Percentiles rank a stretch among this genome's conserved stretches.
Evolutionary conservation across 1,284 basidiomycete species (phyloP).

Genomic region (Takashimella tepidaria): DNA sequence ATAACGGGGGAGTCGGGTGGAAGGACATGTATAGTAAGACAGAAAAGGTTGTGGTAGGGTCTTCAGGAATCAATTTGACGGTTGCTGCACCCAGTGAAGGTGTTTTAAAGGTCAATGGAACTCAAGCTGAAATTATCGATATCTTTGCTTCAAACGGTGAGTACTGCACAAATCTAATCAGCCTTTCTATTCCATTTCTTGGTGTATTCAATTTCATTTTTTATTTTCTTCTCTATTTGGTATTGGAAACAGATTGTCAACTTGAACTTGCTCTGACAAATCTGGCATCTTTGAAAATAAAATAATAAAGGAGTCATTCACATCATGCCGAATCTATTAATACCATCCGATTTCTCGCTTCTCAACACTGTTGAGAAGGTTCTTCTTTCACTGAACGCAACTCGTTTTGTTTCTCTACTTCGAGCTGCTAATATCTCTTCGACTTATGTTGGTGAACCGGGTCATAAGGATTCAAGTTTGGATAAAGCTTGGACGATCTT

Average conservation of each 20-base stretch:
- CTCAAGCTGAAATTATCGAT: slow-evolving; percentile 62
- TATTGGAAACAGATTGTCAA: no score
- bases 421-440: slow-evolving; percentile 71
- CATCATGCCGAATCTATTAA: slow-evolving; percentile 73
- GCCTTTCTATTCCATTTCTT: no score
- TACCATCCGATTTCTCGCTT: slow-evolving; percentile 70
- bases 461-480: slow-evolving; percentile 49
- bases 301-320: slow-evolving; percentile 70
- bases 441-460: slow-evolving; percentile 59
- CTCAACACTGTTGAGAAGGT: slow-evolving; percentile 80
- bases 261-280: no score
- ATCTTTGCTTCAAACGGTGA: slow-evolving; percentile 81
- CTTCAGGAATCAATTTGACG: slow-evolving; percentile 63
- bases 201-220: no score
- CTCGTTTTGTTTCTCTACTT: slow-evolving; percentile 79
- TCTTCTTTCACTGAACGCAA: slow-evolving; percentile 68
- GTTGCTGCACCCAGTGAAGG: slow-evolving; percentile 54
- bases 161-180: slow-evolving; percentile 3
- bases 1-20: slow-evolving; percentile 34
- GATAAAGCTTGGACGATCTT: slow-evolving; percentile 65
- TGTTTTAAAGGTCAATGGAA: slow-evolving; percentile 60
- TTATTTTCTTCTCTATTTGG: no score
- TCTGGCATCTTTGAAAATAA: no score
- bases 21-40: slow-evolving; percentile 32
- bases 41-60: slow-evolving; percentile 43